Evolutionary conservation across 2,329 filamentous ascomycete species (phyloP).

Genomic region (Verticillium isaacii): DNA sequence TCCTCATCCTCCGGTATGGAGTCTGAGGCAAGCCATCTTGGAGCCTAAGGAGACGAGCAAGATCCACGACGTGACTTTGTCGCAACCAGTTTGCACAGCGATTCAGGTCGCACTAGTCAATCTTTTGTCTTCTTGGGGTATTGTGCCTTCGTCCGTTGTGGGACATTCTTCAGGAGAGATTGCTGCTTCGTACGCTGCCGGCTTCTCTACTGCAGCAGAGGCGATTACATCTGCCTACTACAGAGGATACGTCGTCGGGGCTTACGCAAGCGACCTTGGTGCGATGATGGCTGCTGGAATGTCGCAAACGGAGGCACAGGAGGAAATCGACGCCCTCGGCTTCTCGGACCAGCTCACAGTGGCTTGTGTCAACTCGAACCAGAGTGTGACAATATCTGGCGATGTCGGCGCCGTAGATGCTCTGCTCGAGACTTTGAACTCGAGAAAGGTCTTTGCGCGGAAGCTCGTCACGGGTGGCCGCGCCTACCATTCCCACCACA

Average conservation of each 20-base stretch:
- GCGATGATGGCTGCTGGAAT: constrained; percentile 4
- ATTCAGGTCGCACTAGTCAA: constrained; percentile 27
- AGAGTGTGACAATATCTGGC: constrained; percentile 22
- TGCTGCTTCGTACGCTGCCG: constrained; percentile 11
- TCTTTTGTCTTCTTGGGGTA: constrained; percentile 13
- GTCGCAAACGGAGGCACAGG: neutral
- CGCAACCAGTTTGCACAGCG: constrained; percentile 28
- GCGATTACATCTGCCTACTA: constrained; percentile 15
- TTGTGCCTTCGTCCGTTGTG: constrained; percentile 7
- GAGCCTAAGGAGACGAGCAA: constrained; percentile 10
- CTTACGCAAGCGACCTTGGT: neutral
- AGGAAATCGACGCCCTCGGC: constrained; percentile 7
- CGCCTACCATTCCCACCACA: constrained; percentile 37
- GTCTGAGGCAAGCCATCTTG: constrained; percentile 6
- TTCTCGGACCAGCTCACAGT: constrained; percentile 18
- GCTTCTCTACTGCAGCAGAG: constrained; percentile 6
- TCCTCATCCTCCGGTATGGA: neutral
- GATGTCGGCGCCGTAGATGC: constrained; percentile 20
- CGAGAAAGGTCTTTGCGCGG: constrained; percentile 20
- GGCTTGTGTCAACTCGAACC: constrained; percentile 22
- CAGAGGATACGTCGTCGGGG: constrained; percentile 10
- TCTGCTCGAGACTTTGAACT: constrained; percentile 15
- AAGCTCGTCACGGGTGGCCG: constrained; percentile 26
- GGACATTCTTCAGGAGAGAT: constrained; percentile 14
- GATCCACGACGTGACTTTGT: constrained; percentile 6